Percentiles rank a stretch among this genome's conserved stretches.
phyloP scores from a whole-genome alignment of 495 filamentous ascomycete species.

The Neurospora sp. region DNA sequence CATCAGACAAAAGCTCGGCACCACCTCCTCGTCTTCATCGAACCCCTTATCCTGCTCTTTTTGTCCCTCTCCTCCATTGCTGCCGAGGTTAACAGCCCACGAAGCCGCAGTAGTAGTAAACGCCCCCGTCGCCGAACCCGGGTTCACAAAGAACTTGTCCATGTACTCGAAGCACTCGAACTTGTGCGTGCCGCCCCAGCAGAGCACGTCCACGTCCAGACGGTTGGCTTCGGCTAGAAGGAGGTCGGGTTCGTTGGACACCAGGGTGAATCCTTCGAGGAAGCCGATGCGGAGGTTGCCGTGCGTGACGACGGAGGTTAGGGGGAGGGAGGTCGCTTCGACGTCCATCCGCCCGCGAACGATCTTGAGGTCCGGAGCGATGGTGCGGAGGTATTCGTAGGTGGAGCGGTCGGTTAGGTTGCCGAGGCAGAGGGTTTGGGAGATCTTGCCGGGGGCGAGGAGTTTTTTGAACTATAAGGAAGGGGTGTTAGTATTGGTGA shows the following conservation, averaged over 20 bases:
- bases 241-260: slow-evolving; percentile 85
- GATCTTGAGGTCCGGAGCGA: slow-evolving; percentile 91
- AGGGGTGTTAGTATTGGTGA: not conserved
- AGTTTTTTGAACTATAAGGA: slow-evolving; percentile 84
- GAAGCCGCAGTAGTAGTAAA: slow-evolving; percentile 41
- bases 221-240: slow-evolving; percentile 88
- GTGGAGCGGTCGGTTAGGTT: slow-evolving; percentile 93
- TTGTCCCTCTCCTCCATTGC: slow-evolving; percentile 3
- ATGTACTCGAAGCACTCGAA: slow-evolving; percentile 99
- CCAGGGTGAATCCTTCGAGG: slow-evolving; percentile 91
- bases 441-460: slow-evolving; percentile 94
- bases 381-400: slow-evolving; percentile 85
- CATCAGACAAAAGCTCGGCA: slow-evolving; percentile 97
- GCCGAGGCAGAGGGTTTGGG: slow-evolving; percentile 91
- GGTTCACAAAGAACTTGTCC: slow-evolving; percentile 97
- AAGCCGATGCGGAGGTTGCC: slow-evolving; percentile 91
- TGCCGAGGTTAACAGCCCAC: slow-evolving; percentile 19
- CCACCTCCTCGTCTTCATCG: slow-evolving; percentile 66
- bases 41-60: slow-evolving; percentile 31
- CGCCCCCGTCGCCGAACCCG: slow-evolving; percentile 86
- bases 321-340: slow-evolving; percentile 78
- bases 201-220: slow-evolving; percentile 92
- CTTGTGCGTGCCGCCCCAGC: slow-evolving; percentile 94
- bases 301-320: slow-evolving; percentile 91
- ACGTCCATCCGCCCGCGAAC: slow-evolving; percentile 92